Evolutionary conservation across 139 green algal species (phyloP), one percentile per base, ranked within the genome.

Genomic region (Coelastrella sp.): DNA sequence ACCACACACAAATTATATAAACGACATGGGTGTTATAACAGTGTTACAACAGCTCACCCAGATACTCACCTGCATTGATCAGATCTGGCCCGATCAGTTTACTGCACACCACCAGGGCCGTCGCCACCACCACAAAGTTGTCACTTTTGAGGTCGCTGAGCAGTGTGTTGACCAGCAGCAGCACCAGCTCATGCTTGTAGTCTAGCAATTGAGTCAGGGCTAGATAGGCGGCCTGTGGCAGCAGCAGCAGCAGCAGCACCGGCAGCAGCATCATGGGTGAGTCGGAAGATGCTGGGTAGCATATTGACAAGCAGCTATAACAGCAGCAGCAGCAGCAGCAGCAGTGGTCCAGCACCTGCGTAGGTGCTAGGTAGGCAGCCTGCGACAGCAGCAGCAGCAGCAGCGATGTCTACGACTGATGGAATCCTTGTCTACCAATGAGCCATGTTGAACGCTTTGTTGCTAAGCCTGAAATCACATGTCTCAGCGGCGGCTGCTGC

Each of bases 131-230:
- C 22, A 99, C 92, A 86, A 97, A 97, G 91, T 99, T 99, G 94
- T 99, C 98, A 23, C 89, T 96, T 59, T 96, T 96, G 19, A 99
- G 91, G 92, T 99, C 98, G 66, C 93, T 94, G 82, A 98, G 96
- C 75, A 99, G 94, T 5, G 98, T 99, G 93, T 99, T 99, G 54
- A 99, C 96, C 20, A 99, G 95, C 90, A 99, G 92, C 60, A 99
- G 96, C 66, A 98, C 96, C 64, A 99, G 94, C 83, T 99, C 96
- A 89, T 97, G 95, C 60, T 95, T 95, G 77, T 97, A 95, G 91
- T 99, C 95, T 47, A 99, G 92, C 90, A 99, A 98, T 78, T 99
- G 94, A 0, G 94, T 96, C 7, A 97, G 93, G 0, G 98, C 95
- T 73, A 99, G 95, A 91, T 99, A 99, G 1, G 96, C 98, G 10